Base-by-base conservation (phyloP, 169 alveolate species). In the Fabrea salina region DNA sequence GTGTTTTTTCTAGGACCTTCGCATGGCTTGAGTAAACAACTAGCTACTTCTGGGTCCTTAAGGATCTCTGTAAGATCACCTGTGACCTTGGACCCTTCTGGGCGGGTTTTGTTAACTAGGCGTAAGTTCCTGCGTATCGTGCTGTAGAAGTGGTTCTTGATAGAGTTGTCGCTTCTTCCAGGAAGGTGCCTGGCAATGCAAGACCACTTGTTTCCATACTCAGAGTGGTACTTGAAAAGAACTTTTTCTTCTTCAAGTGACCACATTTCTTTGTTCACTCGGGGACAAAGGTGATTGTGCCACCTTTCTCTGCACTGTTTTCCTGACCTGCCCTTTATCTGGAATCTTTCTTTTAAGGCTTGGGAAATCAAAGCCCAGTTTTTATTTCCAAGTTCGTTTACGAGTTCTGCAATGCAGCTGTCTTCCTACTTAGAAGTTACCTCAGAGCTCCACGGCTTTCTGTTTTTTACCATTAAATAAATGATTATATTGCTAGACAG, bases 261-360 rank as follows among this genome's bases (percentile, higher is more conserved):
- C 91, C 93, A 88, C 30, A 59, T 67, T 27, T 85, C 91, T 64
- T 76, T 85, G 61, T 82, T 80, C 39, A 85, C 82, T 13, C 75
- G 75, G 27, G 89, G 87, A 64, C 79, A 80, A 7, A 88, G 59
- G 78, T 80, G 64, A 80, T 88, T 84, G 59, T 80, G 79, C 91
- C 91, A 88, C 71, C 89, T 80, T 59, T 88, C 93, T 54, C 91
- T 44, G 49, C 90, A 82, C 54, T 88, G 77, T 59, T 88, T 88
- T 0, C 91, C 89, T 30, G 84, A 72, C 75, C 93, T 80, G 32
- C 91, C 91, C 51, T 32, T 25, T 16, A 64, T 58, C n/a, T 32
- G 35, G 71, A 58, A 58, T 32, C 33, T 58, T 58, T 58, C 71
- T 5, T 22, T 35, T 7, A 58, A 35, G 3, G 25, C 33, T 58